phyloP scores from a whole-genome alignment of 306 rosid genomes.

The Abrus pulchellus region DNA sequence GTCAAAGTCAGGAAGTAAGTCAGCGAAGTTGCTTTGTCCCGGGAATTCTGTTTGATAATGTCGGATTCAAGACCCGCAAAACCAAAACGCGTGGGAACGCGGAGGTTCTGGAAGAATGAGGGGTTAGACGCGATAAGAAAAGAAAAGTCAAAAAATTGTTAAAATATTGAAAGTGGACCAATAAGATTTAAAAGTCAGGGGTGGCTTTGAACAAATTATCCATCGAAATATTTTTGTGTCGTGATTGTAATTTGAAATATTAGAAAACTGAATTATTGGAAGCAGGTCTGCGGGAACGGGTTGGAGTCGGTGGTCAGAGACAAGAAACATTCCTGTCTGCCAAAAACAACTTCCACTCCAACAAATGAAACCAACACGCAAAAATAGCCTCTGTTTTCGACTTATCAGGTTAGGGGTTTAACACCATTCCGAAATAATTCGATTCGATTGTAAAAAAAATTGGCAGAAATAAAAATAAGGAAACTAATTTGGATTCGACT shows the following conservation, averaged over 20 bases:
- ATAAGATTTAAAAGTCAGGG: conserved; percentile 34
- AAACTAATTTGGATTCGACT: background rate
- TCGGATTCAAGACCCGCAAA: background rate
- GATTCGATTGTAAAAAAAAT: conserved; percentile 5
- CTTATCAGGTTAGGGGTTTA: background rate
- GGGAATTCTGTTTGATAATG: background rate
- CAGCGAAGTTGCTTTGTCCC: conserved; percentile 43
- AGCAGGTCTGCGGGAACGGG: background rate
- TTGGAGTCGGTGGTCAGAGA: background rate
- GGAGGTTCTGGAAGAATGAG: conserved; percentile 39
- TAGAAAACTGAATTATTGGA: conserved; percentile 38
- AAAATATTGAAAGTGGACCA: conserved; percentile 35
- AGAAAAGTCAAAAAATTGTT: conserved; percentile 49
- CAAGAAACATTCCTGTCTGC: conserved; percentile 23
- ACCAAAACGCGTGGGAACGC: conserved; percentile 10
- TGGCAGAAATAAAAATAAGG: background rate
- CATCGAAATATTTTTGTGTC: background rate
- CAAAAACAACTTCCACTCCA: conserved; percentile 8
- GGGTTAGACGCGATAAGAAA: conserved; percentile 21
- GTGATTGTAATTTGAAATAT: background rate
- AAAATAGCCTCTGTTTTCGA: conserved; percentile 5
- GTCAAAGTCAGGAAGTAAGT: conserved; percentile 50
- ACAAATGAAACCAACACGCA: background rate
- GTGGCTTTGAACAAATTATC: background rate
- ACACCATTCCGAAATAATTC: background rate